Percentiles rank a stretch among this genome's conserved stretches.
These are phyloP conservation scores for Pleomassaria siparia DNA, from an alignment of 2,329 filamentous ascomycete species.

Conservation along the genomic window DNA sequence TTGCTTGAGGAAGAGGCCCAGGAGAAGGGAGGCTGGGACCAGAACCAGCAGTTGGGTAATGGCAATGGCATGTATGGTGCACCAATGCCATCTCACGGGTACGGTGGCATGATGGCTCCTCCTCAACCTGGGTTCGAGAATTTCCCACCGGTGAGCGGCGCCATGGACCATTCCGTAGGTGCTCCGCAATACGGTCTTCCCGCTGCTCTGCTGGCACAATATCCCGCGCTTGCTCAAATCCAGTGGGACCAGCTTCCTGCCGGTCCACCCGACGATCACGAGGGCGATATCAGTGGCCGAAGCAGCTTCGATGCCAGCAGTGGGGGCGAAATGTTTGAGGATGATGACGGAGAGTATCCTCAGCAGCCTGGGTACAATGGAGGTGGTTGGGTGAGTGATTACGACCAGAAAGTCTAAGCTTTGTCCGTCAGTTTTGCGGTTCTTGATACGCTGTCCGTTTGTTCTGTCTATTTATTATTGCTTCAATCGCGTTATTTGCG, in stretches of 20 bases:
- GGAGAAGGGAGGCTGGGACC: constrained; percentile 67
- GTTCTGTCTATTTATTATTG: background rate
- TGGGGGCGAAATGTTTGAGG: constrained; percentile 69
- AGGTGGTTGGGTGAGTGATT: constrained; percentile 42
- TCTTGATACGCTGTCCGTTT: background rate
- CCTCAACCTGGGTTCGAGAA: constrained; percentile 38
- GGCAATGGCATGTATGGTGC: constrained; percentile 47
- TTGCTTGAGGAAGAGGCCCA: constrained; percentile 91
- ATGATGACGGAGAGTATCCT: constrained; percentile 63
- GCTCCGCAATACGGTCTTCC: constrained; percentile 63
- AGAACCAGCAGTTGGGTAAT: constrained; percentile 59
- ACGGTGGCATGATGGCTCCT: constrained; percentile 33
- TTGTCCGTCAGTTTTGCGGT: background rate
- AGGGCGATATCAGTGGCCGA: constrained; percentile 69
- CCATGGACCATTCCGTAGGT: constrained; percentile 31
- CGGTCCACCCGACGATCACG: constrained; percentile 56
- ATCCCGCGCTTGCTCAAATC: constrained; percentile 86
- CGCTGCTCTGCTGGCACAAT: constrained; percentile 84
- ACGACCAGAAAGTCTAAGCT: constrained; percentile 21
- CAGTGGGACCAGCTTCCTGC: constrained; percentile 79
- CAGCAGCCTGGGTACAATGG: constrained; percentile 30
- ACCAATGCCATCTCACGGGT: constrained; percentile 32
- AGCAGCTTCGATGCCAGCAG: constrained; percentile 77
- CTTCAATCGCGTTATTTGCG: background rate
- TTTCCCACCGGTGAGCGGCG: constrained; percentile 24